A percentile compares a stretch with the other conserved stretches of the same genome.
phyloP scores from a whole-genome alignment of 768 basidiomycete genomes.

The Hericium rajendrae region DNA sequence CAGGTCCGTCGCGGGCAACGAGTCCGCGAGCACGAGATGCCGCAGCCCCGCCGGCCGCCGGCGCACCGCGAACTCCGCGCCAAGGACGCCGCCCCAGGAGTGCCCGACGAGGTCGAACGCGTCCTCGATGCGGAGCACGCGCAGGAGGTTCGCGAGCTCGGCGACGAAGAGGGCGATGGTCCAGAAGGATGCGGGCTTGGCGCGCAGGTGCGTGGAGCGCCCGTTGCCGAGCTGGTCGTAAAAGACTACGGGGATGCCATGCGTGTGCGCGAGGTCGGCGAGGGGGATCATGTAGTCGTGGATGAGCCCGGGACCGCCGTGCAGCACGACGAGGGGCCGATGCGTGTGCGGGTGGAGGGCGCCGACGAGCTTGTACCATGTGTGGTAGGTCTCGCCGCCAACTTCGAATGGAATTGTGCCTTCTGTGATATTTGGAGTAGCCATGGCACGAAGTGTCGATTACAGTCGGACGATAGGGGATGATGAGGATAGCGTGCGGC shows the following conservation, averaged over 20 bases:
- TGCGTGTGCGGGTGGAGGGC: constrained; percentile 22
- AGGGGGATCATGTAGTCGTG: constrained; percentile 19
- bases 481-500: too few relatives aligned
- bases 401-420: not conserved
- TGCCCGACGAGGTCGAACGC: constrained; percentile 40
- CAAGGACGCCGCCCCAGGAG: constrained; percentile 48
- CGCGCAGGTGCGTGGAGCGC: constrained; percentile 32
- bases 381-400: not conserved
- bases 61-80: constrained; percentile 28
- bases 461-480: too few relatives aligned
- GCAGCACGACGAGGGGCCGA: constrained; percentile 16
- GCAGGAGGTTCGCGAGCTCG: constrained; percentile 16
- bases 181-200: constrained; percentile 28
- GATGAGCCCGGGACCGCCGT: constrained; percentile 9
- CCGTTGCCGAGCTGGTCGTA: constrained; percentile 44
- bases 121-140: constrained; percentile 26
- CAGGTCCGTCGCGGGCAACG: constrained; percentile 26
- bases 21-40: constrained; percentile 30
- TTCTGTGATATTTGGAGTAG: not conserved
- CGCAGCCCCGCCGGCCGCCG: constrained; percentile 31
- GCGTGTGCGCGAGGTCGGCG: constrained; percentile 13
- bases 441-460: too few relatives aligned
- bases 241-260: constrained; percentile 13
- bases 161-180: constrained; percentile 39
- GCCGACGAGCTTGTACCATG: constrained; percentile 24